Percentiles rank a stretch among this genome's conserved stretches.
These are phyloP conservation scores for Celoporthe dispersa DNA, from an alignment of 2,329 filamentous ascomycete genomes.

Conservation along the genomic window DNA sequence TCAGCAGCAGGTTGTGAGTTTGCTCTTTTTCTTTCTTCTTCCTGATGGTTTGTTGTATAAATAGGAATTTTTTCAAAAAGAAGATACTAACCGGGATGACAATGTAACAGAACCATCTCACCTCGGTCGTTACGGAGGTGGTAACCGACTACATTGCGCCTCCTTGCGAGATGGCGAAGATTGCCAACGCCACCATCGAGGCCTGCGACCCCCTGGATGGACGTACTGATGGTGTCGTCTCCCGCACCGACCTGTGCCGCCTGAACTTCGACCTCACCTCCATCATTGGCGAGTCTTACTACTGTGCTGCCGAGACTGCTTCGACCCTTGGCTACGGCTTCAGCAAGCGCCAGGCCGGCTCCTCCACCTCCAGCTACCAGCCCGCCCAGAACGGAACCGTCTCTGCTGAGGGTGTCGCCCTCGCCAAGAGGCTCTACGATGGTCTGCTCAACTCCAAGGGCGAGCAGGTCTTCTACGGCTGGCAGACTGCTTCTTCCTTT, in stretches of 20 bases:
- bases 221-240: slow-evolving; percentile 56
- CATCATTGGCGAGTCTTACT: slow-evolving; percentile 40
- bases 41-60: too few species aligned
- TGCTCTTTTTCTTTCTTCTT: background rate
- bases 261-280: slow-evolving; percentile 40
- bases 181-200: slow-evolving; percentile 58
- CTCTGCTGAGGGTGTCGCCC: slow-evolving; percentile 40
- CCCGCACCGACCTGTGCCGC: slow-evolving; percentile 42
- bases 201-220: slow-evolving; percentile 62
- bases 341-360: slow-evolving; percentile 36
- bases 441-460: slow-evolving; percentile 41
- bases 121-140: slow-evolving; percentile 43
- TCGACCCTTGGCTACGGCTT: slow-evolving; percentile 35
- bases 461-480: slow-evolving; percentile 43
- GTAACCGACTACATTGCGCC: slow-evolving; percentile 47
- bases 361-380: slow-evolving; percentile 29
- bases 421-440: slow-evolving; percentile 41
- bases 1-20: slow-evolving; percentile 39
- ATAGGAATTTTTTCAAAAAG: too few species aligned
- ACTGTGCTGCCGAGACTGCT: slow-evolving; percentile 37
- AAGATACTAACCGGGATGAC: too few species aligned
- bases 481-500: slow-evolving; percentile 40
- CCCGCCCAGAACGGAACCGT: slow-evolving; percentile 43
- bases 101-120: slow-evolving; percentile 26
- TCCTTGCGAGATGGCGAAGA: slow-evolving; percentile 52